These are phyloP conservation scores for Isatis lusitanica DNA, from an alignment of 441 rosid species.

Conservation along the genomic window DNA sequence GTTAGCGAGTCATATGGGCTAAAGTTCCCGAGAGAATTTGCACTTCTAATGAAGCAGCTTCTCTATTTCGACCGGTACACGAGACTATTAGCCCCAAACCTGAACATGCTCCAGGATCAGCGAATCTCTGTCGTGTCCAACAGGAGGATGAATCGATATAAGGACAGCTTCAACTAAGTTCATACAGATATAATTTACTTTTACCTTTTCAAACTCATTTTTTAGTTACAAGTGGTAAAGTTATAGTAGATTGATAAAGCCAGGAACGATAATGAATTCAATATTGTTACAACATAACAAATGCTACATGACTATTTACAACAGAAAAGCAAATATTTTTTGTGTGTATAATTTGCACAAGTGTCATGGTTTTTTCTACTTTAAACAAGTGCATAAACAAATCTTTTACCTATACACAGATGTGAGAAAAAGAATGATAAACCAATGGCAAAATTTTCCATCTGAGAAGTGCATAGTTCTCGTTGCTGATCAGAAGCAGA, in stretches of 20 bases:
- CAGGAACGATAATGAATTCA: slow-evolving; percentile 25
- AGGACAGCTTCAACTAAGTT: slow-evolving; percentile 43
- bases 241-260: slow-evolving; percentile 23
- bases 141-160: slow-evolving; percentile 50
- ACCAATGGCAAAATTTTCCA: slow-evolving; percentile 32
- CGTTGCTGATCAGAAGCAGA: slow-evolving; percentile 25
- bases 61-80: slow-evolving; percentile 94
- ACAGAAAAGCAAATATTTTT: slow-evolving; percentile 8
- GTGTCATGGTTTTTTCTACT: slow-evolving; percentile 26
- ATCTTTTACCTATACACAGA: slow-evolving; percentile 30
- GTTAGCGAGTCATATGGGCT: slow-evolving; percentile 92
- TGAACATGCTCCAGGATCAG: slow-evolving; percentile 98
- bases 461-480: not conserved
- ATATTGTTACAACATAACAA: slow-evolving; percentile 30
- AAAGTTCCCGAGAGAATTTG: slow-evolving; percentile 90
- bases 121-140: slow-evolving; percentile 76
- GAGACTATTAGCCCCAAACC: slow-evolving; percentile 81
- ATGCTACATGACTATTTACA: slow-evolving; percentile 16
- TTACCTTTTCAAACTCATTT: not conserved
- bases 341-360: slow-evolving; percentile 22
- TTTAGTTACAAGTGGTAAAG: slow-evolving; percentile 5
- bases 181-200: slow-evolving; percentile 4
- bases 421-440: slow-evolving; percentile 33
- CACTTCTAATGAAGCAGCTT: slow-evolving; percentile 94
- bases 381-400: slow-evolving; percentile 22